Evolutionary conservation across 768 basidiomycete species (phyloP), one percentile per base, ranked within the genome.

Genomic region (Punctularia strigosozonata): DNA sequence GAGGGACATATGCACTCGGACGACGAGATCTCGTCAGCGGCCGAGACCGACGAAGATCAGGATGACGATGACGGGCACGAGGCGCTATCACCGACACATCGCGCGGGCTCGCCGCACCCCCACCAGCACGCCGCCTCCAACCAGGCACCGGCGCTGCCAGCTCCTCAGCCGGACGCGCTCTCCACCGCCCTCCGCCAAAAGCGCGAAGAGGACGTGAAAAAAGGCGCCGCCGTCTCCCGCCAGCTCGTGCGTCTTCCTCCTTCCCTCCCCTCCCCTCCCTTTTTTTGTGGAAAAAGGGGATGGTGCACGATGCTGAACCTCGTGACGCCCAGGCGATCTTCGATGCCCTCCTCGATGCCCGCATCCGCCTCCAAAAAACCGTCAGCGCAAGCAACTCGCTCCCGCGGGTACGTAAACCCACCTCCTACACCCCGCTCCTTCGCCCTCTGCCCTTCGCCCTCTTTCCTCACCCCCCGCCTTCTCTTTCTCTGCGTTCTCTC

Each of bases 321-420:
- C 23, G 36, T 19, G 26, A 31, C 25, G 13, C 30, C 10, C 50
- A 97, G 90, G 65, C 68, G 3, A 58, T 91, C 25, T 95, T 89
- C 84, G 89, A 97, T 55, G 66, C 71, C 4, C 65, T 97, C 25
- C 68, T 97, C 21, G 87, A 95, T 53, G 75, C 85, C n/a, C 76
- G 94, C 25, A 98, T 98, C 55, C 79, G 79, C 19, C 58, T 95
- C 31, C 94, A 97, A 60, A 97, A 91, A 62, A 72, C 80, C 18
- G 65, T 77, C 32, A 50, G 64, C 2, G 63, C 78, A 8, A 67
- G 77, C 5, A 85, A 88, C 50, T 62, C 62, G 36, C 65, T 95
- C 5, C 80, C 85, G 24, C 51, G 46, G 24, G 87, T 80, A 51
- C 47, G 77, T 60, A 24, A n/a, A n/a, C n/a, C n/a, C n/a, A n/a